Base-by-base conservation (phyloP, 495 filamentous ascomycete genomes). In the Hypoxylon crocopeplum region DNA sequence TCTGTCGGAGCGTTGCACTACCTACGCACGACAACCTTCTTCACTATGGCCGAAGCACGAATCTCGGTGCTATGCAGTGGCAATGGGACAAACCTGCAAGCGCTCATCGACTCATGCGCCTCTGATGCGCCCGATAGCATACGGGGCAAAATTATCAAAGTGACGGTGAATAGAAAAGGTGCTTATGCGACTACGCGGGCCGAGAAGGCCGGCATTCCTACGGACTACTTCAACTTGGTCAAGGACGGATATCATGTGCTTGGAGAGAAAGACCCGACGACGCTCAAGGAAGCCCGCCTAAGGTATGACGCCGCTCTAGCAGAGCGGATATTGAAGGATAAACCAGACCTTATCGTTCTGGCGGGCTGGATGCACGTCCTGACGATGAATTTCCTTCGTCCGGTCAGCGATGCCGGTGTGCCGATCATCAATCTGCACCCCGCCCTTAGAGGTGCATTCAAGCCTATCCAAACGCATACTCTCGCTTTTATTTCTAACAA, bases 361-460 rank as follows among this genome's bases (percentile, higher is more conserved):
- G 78, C 78, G 2, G 88, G 88, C 8, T 91, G 85, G 81, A 90
- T 92, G 87, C 84, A 89, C 66, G 71, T 79, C 29, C 72, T 81
- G 45, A 69, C 70, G 12, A 58, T 59, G 24, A 62, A 58, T 11
- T 81, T 81, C 61, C 77, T 97, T 32, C 78, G 78, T 17, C 90
- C 91, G 2, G 67, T 97, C 29, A 78, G 82, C 39, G 70, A 61
- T 17, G 80, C 75, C 1, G 75, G 78, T 1, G 75, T 93, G 33
- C 82, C 79, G 30, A 86, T 95, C 38, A 92, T 97, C 66, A 97
- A 97, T 69, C 73, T 97, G 45, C 93, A 97, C 69, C 93, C 92
- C 7, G 62, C 57, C 48, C 30, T 56, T 37, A 47, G 40, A 48
- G 46, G 51, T 55, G 39, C 24, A 38, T 62, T 37, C 39, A 29